A percentile compares a stretch with the other conserved stretches of the same genome.
phyloP scores from a whole-genome alignment of 805 yeast genomes.

The Wickerhamomyces kurtzmanii region DNA sequence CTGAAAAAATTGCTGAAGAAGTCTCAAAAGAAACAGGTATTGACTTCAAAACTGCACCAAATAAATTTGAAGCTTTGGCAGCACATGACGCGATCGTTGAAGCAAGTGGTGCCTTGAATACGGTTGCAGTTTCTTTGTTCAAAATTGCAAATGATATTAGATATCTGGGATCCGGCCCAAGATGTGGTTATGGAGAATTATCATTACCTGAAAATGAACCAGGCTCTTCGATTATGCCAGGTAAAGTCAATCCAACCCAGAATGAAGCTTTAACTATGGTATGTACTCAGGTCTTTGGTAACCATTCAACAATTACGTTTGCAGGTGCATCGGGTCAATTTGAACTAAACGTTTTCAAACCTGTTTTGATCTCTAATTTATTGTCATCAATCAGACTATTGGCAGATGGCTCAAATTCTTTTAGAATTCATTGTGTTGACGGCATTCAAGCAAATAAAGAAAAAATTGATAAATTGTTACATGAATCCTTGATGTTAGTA shows the following conservation, averaged over 20 bases:
- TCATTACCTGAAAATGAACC: slow-evolving; percentile 97
- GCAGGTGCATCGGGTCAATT: slow-evolving; percentile 99
- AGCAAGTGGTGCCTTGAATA: slow-evolving; percentile 94
- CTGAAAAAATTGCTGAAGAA: slow-evolving; percentile 75
- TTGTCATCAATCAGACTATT: slow-evolving; percentile 79
- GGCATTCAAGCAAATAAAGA: slow-evolving; percentile 86
- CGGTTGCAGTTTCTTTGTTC: slow-evolving; percentile 86
- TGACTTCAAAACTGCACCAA: slow-evolving; percentile 90
- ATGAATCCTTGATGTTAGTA: slow-evolving; percentile 95
- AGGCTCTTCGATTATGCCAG: slow-evolving; percentile 99
- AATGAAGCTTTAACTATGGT: slow-evolving; percentile 99
- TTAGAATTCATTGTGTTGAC: slow-evolving; percentile 90
- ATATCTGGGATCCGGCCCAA: slow-evolving; percentile 97
- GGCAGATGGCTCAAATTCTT: slow-evolving; percentile 84
- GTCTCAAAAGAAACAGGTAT: slow-evolving; percentile 83
- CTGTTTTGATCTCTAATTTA: slow-evolving; percentile 87
- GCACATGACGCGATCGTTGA: slow-evolving; percentile 98
- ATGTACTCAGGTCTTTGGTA: slow-evolving; percentile 95
- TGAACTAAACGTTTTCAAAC: slow-evolving; percentile 97
- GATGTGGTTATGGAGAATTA: slow-evolving; percentile 98
- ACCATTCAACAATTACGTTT: slow-evolving; percentile 88
- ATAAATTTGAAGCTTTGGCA: slow-evolving; percentile 97
- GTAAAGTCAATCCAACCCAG: slow-evolving; percentile 98
- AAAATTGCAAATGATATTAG: slow-evolving; percentile 98
- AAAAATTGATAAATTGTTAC: slow-evolving; percentile 78